A percentile compares a stretch with the other conserved stretches of the same genome.
These are phyloP conservation scores for Bonia amplexicaulis DNA, from an alignment of 176 grass and related monocot genomes.

Conservation along the genomic window DNA sequence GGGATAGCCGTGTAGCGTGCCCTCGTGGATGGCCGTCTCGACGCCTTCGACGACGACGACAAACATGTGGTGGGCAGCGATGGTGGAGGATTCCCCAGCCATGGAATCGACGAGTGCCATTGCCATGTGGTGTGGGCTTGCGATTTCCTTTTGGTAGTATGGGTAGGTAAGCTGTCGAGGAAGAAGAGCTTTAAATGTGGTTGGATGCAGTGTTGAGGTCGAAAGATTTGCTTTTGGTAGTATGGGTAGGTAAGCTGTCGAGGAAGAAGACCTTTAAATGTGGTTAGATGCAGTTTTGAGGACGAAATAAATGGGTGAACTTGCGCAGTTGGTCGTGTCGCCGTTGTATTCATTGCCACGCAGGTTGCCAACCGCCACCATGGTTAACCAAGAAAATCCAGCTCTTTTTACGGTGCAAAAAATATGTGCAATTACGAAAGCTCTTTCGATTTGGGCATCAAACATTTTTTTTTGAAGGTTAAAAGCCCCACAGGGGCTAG, in stretches of 20 bases:
- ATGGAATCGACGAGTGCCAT: conserved; percentile 31
- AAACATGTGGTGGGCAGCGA: conserved; percentile 21
- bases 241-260: neutral
- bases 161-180: neutral
- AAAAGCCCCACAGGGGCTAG: too few species aligned
- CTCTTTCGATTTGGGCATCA: too few species aligned
- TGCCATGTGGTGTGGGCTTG: conserved; percentile 6
- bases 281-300: neutral
- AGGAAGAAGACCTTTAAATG: neutral
- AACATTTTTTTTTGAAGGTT: too few species aligned
- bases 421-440: neutral
- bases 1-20: conserved; percentile 23
- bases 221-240: conserved; percentile 9
- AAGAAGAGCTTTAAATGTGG: neutral
- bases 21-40: conserved; percentile 52
- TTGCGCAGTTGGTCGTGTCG: neutral
- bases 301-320: neutral
- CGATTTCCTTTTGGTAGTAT: conserved; percentile 9
- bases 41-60: conserved; percentile 42
- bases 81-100: neutral
- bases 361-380: neutral
- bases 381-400: neutral
- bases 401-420: neutral
- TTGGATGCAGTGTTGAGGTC: neutral
- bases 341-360: neutral